Evolutionary conservation across 2,329 filamentous ascomycete genomes (phyloP).

Genomic region (Trichoderma endophyticum): DNA sequence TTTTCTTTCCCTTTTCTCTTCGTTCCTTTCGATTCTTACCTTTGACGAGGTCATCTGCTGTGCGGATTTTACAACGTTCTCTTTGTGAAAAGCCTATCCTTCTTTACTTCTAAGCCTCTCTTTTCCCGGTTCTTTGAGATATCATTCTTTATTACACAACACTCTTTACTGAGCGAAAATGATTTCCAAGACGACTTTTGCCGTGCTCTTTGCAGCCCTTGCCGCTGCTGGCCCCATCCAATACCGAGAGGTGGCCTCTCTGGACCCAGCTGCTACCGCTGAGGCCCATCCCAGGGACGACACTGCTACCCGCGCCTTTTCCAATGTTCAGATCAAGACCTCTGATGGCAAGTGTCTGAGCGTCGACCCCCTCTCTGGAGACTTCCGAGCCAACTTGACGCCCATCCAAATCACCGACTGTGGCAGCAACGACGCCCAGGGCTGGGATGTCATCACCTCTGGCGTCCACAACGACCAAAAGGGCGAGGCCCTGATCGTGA

Average conservation of each 20-base stretch:
- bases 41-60: slow-evolving; percentile 23
- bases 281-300: slow-evolving; percentile 46
- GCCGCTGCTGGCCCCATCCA: slow-evolving; percentile 14
- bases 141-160: neutral
- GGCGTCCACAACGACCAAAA: slow-evolving; percentile 50
- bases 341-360: slow-evolving; percentile 45
- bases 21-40: slow-evolving; percentile 17
- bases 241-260: slow-evolving; percentile 33
- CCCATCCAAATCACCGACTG: slow-evolving; percentile 46
- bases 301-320: slow-evolving; percentile 43
- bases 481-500: slow-evolving; percentile 51
- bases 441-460: slow-evolving; percentile 47
- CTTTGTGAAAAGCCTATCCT: slow-evolving; percentile 1
- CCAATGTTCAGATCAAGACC: slow-evolving; percentile 44
- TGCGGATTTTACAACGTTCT: slow-evolving; percentile 20
- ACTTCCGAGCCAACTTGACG: slow-evolving; percentile 47
- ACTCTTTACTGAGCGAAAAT: neutral
- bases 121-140: neutral
- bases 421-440: slow-evolving; percentile 40
- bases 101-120: neutral
- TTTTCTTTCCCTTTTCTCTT: slow-evolving; percentile 12
- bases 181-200: neutral
- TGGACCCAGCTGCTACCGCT: slow-evolving; percentile 42
- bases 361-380: slow-evolving; percentile 46
- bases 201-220: slow-evolving; percentile 14